phyloP scores from a whole-genome alignment of 192 early-diverging fungal species.

The Pecoramyces ruminantium region DNA sequence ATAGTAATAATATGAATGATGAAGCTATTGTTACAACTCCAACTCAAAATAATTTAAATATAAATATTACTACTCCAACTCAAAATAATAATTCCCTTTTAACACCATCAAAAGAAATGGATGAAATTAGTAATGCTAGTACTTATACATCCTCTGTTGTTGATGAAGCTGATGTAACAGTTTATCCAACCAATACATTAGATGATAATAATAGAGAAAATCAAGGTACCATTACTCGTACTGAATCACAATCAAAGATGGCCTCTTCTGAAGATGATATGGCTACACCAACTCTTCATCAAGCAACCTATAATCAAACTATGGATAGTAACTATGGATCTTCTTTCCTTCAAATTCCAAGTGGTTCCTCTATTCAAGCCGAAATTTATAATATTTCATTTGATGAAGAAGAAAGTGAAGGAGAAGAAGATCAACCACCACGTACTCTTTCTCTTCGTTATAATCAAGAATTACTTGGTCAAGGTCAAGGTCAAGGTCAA shows the following conservation, averaged over 20 bases:
- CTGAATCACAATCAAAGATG: too few species aligned
- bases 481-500: too few species aligned
- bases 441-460: background rate
- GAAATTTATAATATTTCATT: background rate
- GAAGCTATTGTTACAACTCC: too few species aligned
- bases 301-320: background rate
- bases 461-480: background rate
- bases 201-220: background rate
- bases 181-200: background rate
- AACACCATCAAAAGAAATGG: too few species aligned
- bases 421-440: background rate
- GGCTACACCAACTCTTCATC: background rate
- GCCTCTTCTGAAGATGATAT: background rate
- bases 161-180: background rate
- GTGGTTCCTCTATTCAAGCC: background rate
- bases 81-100: too few species aligned
- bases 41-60: too few species aligned
- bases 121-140: too few species aligned
- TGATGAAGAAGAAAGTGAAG: background rate
- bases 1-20: too few species aligned
- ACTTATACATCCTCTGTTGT: too few species aligned
- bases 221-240: background rate
- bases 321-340: too few species aligned
- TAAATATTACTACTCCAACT: too few species aligned
- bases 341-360: background rate